Conservation (phyloP, 345 rosid species). For the Linum usitatissimum region DNA sequence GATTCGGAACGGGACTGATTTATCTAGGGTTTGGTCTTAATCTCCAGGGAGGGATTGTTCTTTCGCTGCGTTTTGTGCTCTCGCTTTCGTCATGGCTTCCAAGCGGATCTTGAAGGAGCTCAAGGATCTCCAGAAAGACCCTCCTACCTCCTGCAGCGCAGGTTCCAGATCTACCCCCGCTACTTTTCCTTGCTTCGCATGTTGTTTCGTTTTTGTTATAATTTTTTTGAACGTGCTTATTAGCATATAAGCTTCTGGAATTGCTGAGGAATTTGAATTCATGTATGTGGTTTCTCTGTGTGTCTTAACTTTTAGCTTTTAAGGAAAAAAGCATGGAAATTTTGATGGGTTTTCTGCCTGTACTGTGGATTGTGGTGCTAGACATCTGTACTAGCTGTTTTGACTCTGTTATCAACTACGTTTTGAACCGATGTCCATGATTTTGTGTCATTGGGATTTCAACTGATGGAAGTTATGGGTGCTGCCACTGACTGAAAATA, state of each 20-base stretch:
- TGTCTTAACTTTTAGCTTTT: background rate
- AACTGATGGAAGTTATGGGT: too few species aligned
- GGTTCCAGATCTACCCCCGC: background rate
- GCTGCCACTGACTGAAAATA: background rate
- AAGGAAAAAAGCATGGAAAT: background rate
- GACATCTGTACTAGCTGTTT: background rate
- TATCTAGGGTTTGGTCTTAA: background rate
- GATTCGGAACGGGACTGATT: background rate
- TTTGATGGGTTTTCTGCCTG: background rate
- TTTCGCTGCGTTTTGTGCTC: background rate
- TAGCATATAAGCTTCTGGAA: background rate
- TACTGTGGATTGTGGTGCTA: background rate
- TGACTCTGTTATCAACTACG: background rate
- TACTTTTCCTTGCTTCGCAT: background rate
- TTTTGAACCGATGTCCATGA: background rate
- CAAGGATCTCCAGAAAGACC: slow-evolving; percentile 7
- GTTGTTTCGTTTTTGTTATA: background rate
- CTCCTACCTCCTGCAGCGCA: slow-evolving; percentile 3
- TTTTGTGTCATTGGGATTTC: background rate
- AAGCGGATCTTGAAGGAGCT: slow-evolving; percentile 9
- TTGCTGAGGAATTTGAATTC: background rate
- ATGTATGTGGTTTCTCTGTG: background rate
- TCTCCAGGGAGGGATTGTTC: background rate
- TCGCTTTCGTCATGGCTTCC: slow-evolving; percentile 2
- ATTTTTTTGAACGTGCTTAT: background rate